Conservation (phyloP, 2,329 filamentous ascomycete species). For the Aspergillus pseudoglaucus region DNA sequence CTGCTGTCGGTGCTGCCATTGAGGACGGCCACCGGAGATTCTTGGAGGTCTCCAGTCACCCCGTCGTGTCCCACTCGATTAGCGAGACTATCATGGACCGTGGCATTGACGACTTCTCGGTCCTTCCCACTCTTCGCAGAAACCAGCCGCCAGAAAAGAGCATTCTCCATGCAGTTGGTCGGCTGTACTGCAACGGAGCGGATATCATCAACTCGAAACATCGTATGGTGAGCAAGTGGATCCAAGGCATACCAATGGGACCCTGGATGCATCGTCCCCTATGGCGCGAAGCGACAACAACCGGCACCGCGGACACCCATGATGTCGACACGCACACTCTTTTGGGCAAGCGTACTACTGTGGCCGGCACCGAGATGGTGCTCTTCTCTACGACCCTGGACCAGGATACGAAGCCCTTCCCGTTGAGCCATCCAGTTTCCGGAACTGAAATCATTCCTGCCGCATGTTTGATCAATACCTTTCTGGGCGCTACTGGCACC, state of each 20-base stretch:
- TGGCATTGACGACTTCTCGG: constrained; percentile 24
- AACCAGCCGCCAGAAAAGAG: constrained; percentile 19
- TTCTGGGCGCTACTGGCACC: constrained; percentile 27
- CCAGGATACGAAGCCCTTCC: constrained; percentile 36
- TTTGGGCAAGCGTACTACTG: constrained; percentile 23
- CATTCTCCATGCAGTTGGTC: constrained; percentile 22
- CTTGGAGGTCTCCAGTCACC: constrained; percentile 39
- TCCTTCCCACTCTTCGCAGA: constrained; percentile 27
- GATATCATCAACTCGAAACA: constrained; percentile 20
- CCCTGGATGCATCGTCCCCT: constrained; percentile 15
- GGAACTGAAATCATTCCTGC: constrained; percentile 42
- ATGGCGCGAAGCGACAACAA: constrained; percentile 2
- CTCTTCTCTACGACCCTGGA: constrained; percentile 34
- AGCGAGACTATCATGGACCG: constrained; percentile 32
- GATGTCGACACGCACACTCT: constrained; percentile 32
- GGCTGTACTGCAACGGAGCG: constrained; percentile 25
- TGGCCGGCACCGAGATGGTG: constrained; percentile 22
- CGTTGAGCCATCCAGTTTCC: constrained; percentile 34
- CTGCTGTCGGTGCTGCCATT: constrained; percentile 29
- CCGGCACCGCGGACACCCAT: constrained; percentile 15
- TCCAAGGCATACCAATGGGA: constrained; percentile 17
- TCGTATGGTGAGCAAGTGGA: constrained; percentile 19
- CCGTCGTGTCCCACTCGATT: constrained; percentile 38
- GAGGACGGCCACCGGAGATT: constrained; percentile 36
- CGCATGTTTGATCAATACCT: constrained; percentile 38